Evolutionary conservation across 1,139 yeast genomes (phyloP), one percentile per base, ranked within the genome.

Genomic region (Insectozyma bohioensis): DNA sequence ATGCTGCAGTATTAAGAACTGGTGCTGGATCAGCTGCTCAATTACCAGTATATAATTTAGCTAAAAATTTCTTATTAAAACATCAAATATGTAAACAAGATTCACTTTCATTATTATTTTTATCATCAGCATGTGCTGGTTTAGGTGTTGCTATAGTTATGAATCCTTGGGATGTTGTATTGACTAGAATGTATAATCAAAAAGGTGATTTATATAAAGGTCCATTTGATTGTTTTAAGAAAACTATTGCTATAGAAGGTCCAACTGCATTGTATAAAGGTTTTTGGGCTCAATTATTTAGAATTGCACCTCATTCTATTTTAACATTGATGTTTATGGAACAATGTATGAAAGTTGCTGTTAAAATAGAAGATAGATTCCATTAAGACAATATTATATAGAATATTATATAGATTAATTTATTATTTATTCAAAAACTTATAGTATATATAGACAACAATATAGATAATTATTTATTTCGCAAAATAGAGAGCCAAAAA

Each of bases 1-100:
- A 87, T 55, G 96, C 98, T 3, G 97, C 98, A 1, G 76, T 88
- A 28, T 63, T 92, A 43, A 76, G 98, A 59, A 92, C 98, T 1
- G 96, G 97, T 50, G 85, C 92, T 31, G 98, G 98, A 2, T 90
- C 97, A 8, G 75, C 95, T 22, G 97, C 88, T 19, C 98, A 92
- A 64, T 67, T 92, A 48, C 97, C 98, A n/a, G 78, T 88, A 31
- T 92, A 92, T 62, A 85, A 82, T 58, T 75, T 76, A 45, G 78
- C 90, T 34, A 92, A 92, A 58, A 62, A 71, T 43, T 68, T 76
- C 45, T 57, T 82, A 32, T 51, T 76, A 24, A 54, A 61, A 15
- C 60, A 72, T 39, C 58, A 78, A 40, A 63, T 78, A 31, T 51
- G 80, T 11, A 63, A 75, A 35, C 65, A 69, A 6, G 81, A 83